Evolutionary conservation across 2,329 filamentous ascomycete species (phyloP).

Genomic region (Talaromyces sp.): DNA sequence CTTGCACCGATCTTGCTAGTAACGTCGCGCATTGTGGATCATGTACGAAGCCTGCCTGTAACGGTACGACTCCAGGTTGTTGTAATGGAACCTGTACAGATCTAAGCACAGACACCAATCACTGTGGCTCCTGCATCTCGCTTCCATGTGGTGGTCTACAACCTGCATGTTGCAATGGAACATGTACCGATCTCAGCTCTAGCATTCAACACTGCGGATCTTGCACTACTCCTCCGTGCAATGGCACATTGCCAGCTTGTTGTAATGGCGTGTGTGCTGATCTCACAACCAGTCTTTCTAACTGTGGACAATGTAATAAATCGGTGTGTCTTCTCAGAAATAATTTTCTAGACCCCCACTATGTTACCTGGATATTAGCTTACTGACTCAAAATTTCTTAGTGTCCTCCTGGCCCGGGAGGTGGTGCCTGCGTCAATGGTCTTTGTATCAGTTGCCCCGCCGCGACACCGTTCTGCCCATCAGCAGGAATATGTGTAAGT

Average conservation of each 20-base stretch:
- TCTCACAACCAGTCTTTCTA: slow-evolving; percentile 1
- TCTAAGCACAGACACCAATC: slow-evolving; percentile 10
- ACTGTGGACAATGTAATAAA: slow-evolving; percentile 14
- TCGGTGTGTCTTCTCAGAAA: slow-evolving; percentile 11
- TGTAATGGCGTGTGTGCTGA: slow-evolving; percentile 12
- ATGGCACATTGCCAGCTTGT: slow-evolving; percentile 10
- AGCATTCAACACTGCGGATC: slow-evolving; percentile 15
- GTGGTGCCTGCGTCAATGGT: slow-evolving; percentile 16
- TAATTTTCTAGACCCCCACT: background rate
- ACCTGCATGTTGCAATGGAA: slow-evolving; percentile 17
- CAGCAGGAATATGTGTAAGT: slow-evolving; percentile 21
- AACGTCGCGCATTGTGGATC: slow-evolving; percentile 1
- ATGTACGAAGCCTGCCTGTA: slow-evolving; percentile 1
- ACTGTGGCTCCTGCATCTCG: slow-evolving; percentile 17
- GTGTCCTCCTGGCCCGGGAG: slow-evolving; percentile 16
- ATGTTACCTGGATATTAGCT: background rate
- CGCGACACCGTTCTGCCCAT: slow-evolving; percentile 12
- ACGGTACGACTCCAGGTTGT: background rate
- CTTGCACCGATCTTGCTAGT: slow-evolving; percentile 5
- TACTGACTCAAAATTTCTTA: slow-evolving; percentile 6
- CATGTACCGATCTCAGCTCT: slow-evolving; percentile 14
- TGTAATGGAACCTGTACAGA: slow-evolving; percentile 13
- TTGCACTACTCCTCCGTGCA: slow-evolving; percentile 12
- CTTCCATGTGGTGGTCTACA: slow-evolving; percentile 9
- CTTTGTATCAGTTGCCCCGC: slow-evolving; percentile 12